phyloP scores from a whole-genome alignment of 2,329 filamentous ascomycete genomes.

The Aaosphaeria arxii region DNA sequence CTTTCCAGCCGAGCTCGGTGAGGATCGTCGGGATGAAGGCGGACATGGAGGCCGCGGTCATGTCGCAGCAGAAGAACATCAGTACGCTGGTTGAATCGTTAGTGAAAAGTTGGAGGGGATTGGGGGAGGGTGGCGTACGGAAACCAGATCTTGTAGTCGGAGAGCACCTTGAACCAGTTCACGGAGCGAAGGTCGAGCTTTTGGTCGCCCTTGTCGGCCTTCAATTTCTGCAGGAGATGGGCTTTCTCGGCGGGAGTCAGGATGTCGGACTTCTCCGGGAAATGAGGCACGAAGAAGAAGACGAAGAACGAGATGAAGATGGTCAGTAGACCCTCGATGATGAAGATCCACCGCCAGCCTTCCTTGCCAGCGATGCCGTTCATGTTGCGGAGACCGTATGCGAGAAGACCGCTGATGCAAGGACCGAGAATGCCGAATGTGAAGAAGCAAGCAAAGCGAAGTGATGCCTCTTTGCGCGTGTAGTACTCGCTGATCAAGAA shows the following conservation, averaged over 20 bases:
- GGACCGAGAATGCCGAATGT: constrained; percentile 53
- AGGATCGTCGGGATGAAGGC: constrained; percentile 34
- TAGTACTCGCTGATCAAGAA: constrained; percentile 40
- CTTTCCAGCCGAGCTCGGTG: constrained; percentile 30
- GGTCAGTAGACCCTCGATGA: constrained; percentile 58
- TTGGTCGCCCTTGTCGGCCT: constrained; percentile 46
- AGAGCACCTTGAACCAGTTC: constrained; percentile 45
- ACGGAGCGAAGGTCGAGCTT: constrained; percentile 48
- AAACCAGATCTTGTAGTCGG: constrained; percentile 56
- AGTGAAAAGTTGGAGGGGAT: constrained; percentile 4
- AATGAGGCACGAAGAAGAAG: constrained; percentile 52
- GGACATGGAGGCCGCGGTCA: constrained; percentile 30
- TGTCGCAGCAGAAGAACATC: constrained; percentile 35
- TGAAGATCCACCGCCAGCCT: constrained; percentile 51
- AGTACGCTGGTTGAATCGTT: constrained; percentile 11
- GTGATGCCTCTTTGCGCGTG: constrained; percentile 52
- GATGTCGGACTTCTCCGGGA: constrained; percentile 49
- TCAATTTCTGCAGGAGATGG: constrained; percentile 50
- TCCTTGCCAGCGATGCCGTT: constrained; percentile 22
- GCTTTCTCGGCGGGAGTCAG: constrained; percentile 48
- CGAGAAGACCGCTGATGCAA: constrained; percentile 52
- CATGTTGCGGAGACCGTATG: constrained; percentile 40
- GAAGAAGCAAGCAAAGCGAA: constrained; percentile 53
- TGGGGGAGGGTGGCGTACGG: constrained; percentile 44
- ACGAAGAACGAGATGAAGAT: constrained; percentile 47